Base-by-base conservation (phyloP, 352 stramenopile genomes). In the Phytophthora chlamydospora region DNA sequence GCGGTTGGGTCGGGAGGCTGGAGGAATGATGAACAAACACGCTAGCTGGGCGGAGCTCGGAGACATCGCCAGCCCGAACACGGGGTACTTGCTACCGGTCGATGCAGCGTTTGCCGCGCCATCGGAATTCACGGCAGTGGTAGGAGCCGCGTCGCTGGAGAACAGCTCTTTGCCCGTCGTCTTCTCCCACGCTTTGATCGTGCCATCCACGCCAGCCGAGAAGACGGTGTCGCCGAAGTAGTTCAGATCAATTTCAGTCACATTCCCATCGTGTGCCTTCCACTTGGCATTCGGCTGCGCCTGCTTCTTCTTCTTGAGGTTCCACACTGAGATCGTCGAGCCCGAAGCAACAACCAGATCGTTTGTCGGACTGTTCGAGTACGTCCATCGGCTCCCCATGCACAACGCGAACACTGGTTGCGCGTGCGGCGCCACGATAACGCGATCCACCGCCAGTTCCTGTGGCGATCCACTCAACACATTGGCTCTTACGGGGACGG, bases 1-100 rank as follows among this genome's bases (percentile, higher is more conserved):
- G 53, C 85, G 82, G 41, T 90, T 93, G 13, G 85, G 85, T 35
- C 85, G 73, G n/a, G 85, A 86, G 0, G 85, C 84, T 49, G 85
- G 85, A 31, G 85, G 85, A 31, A 91, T 80, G 47, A 95, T 79
- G 53, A 88, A 85, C 12, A 91, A 50, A 51, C 71, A 80, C 16
- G 78, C 80, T 29, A 95, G 42, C 54, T 92, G 83, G 0, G 78
- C 79, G 31, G 80, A 89, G 44, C 79, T 91, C 3, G 85, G 80
- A 4, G 85, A 95, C 27, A 95, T 68, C 0, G 80, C 62, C 24
- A 95, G 52, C 2, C 83, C 85, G 46, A 85, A 95, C 32, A 95
- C 66, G 1, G 85, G 85, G 49, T 90, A 90, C 42, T 80, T 88
- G 31, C 33, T 70, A 7, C 27, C n/a, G n/a, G 35, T 69, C 1